Percentiles rank a stretch among this genome's conserved stretches.
Conservation (phyloP, 139 green algal species). For the Zygnema circumcarinatum region DNA sequence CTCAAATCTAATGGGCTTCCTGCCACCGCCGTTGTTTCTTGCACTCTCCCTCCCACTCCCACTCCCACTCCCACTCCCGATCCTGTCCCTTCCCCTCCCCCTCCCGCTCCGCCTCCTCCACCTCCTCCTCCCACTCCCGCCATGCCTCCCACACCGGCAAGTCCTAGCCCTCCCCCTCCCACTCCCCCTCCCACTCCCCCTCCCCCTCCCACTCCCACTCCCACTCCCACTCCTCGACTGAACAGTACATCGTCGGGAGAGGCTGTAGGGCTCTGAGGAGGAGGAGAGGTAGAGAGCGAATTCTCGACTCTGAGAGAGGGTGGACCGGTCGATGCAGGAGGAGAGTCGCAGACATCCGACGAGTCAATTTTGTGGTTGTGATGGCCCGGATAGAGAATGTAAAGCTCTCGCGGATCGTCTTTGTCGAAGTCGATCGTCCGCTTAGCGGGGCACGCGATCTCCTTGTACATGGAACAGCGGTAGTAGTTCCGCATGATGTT, state of each 20-base stretch:
- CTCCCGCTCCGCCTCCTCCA: neutral
- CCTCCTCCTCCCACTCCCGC: neutral
- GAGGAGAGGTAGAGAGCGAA: neutral
- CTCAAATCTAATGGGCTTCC: too few species aligned
- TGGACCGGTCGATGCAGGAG: too few species aligned
- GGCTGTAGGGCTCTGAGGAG: too few species aligned
- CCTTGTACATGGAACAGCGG: slow-evolving; percentile 7
- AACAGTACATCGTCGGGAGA: neutral
- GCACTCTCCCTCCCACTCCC: neutral
- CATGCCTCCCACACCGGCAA: neutral
- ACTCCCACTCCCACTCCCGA: neutral
- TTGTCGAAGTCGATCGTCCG: slow-evolving; percentile 35
- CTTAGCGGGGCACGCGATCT: slow-evolving; percentile 14
- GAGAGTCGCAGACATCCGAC: neutral
- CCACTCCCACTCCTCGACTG: neutral
- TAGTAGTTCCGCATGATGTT: slow-evolving; percentile 7
- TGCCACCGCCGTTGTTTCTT: too few species aligned
- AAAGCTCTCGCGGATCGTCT: neutral
- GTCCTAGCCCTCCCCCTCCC: neutral
- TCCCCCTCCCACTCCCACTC: neutral
- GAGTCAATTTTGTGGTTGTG: neutral
- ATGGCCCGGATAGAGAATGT: neutral
- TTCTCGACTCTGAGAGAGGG: neutral
- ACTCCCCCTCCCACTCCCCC: neutral
- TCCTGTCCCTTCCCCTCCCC: neutral